Percentiles rank a stretch among this genome's conserved stretches.
Evolutionary conservation across 1,284 basidiomycete genomes (phyloP).

Genomic region (Coniferiporia sulphurascens): DNA sequence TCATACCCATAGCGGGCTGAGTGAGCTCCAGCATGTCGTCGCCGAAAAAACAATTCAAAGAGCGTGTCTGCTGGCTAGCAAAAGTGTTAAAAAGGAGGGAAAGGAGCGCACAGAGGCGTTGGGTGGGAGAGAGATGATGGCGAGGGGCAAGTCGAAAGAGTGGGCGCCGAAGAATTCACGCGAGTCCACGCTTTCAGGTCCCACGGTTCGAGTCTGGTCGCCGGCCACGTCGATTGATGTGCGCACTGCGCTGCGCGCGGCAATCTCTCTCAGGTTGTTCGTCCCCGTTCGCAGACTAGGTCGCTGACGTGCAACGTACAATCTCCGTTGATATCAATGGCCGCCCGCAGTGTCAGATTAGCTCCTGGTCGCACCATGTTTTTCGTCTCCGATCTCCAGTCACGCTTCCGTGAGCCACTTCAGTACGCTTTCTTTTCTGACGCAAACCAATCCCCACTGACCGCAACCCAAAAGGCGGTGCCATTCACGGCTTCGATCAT

Average conservation of each 20-base stretch:
- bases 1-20: slow-evolving; percentile 11
- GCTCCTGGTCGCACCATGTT: slow-evolving; percentile 52
- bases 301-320: too few relatives aligned
- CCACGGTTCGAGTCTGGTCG: neutral
- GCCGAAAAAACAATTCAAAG: slow-evolving; percentile 7
- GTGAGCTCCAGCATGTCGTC: slow-evolving; percentile 12
- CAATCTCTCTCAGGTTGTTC: neutral
- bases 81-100: slow-evolving; percentile 10
- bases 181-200: too few relatives aligned
- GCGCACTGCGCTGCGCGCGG: neutral
- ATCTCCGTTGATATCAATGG: too few relatives aligned
- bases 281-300: too few relatives aligned
- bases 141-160: slow-evolving; percentile 10
- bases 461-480: slow-evolving; percentile 32
- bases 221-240: neutral
- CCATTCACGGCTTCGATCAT: slow-evolving; percentile 66
- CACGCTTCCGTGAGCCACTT: slow-evolving; percentile 57
- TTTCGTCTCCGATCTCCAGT: slow-evolving; percentile 79
- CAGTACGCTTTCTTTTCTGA: neutral
- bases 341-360: slow-evolving; percentile 29
- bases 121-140: slow-evolving; percentile 9
- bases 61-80: slow-evolving; percentile 17
- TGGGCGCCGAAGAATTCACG: neutral
- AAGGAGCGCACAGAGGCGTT: slow-evolving; percentile 11
- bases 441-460: neutral